Conservation (phyloP, 2,329 filamentous ascomycete species). For the Trichocomaceae sp. region DNA sequence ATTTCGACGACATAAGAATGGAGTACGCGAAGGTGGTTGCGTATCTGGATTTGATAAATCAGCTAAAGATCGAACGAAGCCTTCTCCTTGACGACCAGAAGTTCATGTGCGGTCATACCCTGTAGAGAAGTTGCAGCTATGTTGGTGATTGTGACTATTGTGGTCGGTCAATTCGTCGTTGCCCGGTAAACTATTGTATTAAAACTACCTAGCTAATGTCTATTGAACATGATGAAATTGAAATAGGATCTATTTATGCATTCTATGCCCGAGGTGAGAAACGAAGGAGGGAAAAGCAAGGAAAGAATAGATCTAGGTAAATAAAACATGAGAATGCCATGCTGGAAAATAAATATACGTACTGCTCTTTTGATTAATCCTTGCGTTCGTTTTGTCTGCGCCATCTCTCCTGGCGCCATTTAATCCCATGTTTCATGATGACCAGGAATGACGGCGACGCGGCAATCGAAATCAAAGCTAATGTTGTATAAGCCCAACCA, state of each 20-base stretch:
- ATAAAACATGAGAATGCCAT: too few species aligned
- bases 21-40: not conserved
- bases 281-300: too few species aligned
- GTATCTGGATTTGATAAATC: conserved; percentile 1
- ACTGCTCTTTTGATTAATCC: not conserved
- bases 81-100: conserved; percentile 2
- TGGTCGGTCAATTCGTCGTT: not conserved
- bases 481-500: conserved; percentile 17
- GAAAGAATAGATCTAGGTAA: too few species aligned
- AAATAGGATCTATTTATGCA: too few species aligned
- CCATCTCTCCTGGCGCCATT: not conserved
- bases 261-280: too few species aligned
- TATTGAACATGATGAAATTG: too few species aligned
- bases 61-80: conserved; percentile 1
- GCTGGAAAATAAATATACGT: too few species aligned
- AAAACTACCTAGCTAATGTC: too few species aligned
- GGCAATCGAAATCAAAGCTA: not conserved
- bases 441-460: not conserved
- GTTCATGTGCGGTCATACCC: conserved; percentile 4
- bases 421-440: not conserved
- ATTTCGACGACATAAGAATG: conserved; percentile 3
- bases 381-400: not conserved
- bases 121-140: not conserved
- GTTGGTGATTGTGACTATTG: not conserved
- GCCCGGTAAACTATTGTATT: too few species aligned